Conservation (phyloP, 2,329 filamentous ascomycete genomes). For the Penicillium sp. region DNA sequence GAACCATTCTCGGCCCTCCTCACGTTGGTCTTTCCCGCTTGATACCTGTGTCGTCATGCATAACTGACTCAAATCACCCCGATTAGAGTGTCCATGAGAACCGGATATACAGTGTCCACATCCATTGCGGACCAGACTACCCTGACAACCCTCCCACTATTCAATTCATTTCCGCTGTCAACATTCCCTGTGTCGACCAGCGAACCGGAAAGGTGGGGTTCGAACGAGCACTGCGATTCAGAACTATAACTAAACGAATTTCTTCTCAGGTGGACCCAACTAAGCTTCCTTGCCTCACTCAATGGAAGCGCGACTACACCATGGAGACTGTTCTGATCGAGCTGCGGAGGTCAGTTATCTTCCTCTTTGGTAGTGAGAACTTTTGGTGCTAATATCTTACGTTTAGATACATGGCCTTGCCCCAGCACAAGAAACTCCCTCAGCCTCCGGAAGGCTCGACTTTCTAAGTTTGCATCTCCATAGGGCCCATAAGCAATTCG, state of each 20-base stretch:
- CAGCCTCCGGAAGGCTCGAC: constrained; percentile 84
- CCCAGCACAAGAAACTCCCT: constrained; percentile 87
- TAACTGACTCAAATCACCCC: constrained; percentile 12
- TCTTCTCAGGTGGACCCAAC: constrained; percentile 65
- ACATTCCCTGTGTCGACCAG: constrained; percentile 87
- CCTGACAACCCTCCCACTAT: constrained; percentile 84
- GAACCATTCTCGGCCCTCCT: constrained; percentile 92
- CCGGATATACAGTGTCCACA: constrained; percentile 96
- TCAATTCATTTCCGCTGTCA: constrained; percentile 89
- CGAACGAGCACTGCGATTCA: background rate
- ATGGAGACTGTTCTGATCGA: constrained; percentile 93
- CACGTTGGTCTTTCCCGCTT: constrained; percentile 60
- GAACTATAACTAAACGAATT: constrained; percentile 8
- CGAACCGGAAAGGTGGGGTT: constrained; percentile 63
- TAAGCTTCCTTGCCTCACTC: constrained; percentile 75
- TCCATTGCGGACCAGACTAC: constrained; percentile 87
- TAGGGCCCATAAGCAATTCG: constrained; percentile 21
- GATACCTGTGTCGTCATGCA: constrained; percentile 1
- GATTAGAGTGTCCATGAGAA: constrained; percentile 89
- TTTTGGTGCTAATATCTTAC: constrained; percentile 22
- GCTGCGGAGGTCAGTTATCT: constrained; percentile 60
- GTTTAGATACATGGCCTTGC: constrained; percentile 81
- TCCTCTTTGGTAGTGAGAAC: constrained; percentile 13
- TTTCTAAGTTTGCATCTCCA: constrained; percentile 38
- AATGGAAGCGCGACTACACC: constrained; percentile 89